Base-by-base conservation (phyloP, 2,329 filamentous ascomycete species). In the Sporothrix dimorphospora region DNA sequence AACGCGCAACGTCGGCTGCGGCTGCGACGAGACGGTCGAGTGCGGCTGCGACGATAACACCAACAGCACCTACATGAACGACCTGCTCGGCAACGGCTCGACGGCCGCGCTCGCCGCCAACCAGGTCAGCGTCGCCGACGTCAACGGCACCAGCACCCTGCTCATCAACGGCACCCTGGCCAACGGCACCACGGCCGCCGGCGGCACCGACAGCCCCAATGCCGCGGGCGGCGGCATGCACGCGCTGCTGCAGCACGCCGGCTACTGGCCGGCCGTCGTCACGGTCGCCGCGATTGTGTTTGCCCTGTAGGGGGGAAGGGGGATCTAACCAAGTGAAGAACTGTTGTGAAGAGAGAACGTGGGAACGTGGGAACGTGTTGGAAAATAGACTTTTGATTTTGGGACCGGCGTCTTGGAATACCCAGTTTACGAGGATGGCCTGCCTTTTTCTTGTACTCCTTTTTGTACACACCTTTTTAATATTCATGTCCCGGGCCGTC, bases 131-230 rank as follows among this genome's bases (percentile, higher is more conserved):
- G 86, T 94, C 0, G 87, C 86, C 2, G 81, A 85, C 70, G 85
- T 91, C 73, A 90, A 92, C 71, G 89, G 89, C 67, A 91, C 86
- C 1, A 81, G 81, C 74, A 90, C 88, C 1, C 86, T 96, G 49
- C 83, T 92, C 40, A 82, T 95, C 78, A 94, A 94, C 79, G 93
- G 93, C n/a, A 92, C 91, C 0, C 82, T 95, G 3, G 87, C 90
- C 40, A 91, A 92, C 75, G 89, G 88, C 66, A 92, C 90, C 0
- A 90, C 88, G 0, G 84, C 85, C 0, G 73, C 82, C 3, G 84
- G 83, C 14, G 85, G 83, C 34, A 81, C 79, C 16, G 83, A 84
- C 1, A 79, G 81, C 65, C 79, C 84, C 8, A 77, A 77, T 59
- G 75, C 73, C 51, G 79, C 75, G 24, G 81, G 80, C n/a, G 81